Evolutionary conservation across 768 basidiomycete species (phyloP), one percentile per base, ranked within the genome.

Genomic region (Macrocybe gigantea): DNA sequence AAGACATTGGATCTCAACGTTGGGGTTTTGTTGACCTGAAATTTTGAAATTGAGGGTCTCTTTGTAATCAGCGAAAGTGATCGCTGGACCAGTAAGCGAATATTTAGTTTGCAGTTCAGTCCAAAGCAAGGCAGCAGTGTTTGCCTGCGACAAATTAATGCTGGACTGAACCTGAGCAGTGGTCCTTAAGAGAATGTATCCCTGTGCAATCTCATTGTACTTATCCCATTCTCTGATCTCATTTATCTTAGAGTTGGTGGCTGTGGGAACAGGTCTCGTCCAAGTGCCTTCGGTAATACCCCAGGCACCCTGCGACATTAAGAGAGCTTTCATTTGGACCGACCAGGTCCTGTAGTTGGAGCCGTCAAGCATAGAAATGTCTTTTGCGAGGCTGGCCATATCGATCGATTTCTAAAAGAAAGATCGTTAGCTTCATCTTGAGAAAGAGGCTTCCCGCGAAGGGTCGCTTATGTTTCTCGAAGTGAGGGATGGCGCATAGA

Each of bases 241-340:
- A 41, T 56, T 66, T 72, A 10, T 32, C 47, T 5, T 22, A 13
- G 13, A n/a, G 41, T 13, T 38, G 4, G 36, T 2, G 14, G 22
- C 36, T 4, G 12, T 38, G 9, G 41, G 41, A 15, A 41, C 41
- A 32, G 13, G 22, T 15, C 22, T 32, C 8, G 6, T 14, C 22
- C 12, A 10, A 6, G n/a, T 29, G 5, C 41, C 41, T 1, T 5
- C 5, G 12, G 32, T 9, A 12, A 12, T 5, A 1, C 22, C 6
- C 12, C 6, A 41, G 41, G 32, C 22, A 15, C 12, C 8, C 5
- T 41, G 41, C 12, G 14, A 41, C n/a, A 41, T n/a, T 1, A 41
- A 8, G 8, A 41, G 32, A 11, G 41, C 22, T 5, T 11, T 13
- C 12, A 41, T 41, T 29, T 41, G 22, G 5, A 12, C 22, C 15